Evolutionary conservation across 495 filamentous ascomycete genomes (phyloP).

Genomic region (Penicillium egyptiacum): DNA sequence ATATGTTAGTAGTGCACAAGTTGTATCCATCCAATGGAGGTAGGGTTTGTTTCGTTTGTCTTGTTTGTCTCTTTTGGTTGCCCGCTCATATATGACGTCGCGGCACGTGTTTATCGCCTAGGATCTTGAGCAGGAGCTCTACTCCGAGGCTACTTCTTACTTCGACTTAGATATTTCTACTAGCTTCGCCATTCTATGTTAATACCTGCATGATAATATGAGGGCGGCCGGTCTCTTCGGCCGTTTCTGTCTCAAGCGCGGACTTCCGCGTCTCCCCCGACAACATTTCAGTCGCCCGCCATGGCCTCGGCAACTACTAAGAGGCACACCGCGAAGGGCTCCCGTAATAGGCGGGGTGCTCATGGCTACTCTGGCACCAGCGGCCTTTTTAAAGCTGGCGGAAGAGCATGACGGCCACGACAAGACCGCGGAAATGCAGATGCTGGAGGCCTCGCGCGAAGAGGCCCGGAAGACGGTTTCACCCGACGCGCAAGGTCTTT

Average conservation of each 20-base stretch:
- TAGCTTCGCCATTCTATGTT: constrained; percentile 8
- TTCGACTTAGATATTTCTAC: background rate
- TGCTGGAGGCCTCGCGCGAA: constrained; percentile 75
- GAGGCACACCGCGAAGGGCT: constrained; percentile 28
- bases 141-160: background rate
- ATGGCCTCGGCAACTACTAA: constrained; percentile 31
- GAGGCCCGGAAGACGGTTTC: constrained; percentile 69
- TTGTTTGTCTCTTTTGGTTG: background rate
- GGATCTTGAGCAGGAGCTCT: constrained; percentile 2
- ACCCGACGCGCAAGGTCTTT: constrained; percentile 57
- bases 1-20: background rate
- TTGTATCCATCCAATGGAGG: no score
- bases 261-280: constrained; percentile 20
- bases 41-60: background rate
- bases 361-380: constrained; percentile 56
- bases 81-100: constrained; percentile 9
- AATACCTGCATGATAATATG: constrained; percentile 44
- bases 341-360: constrained; percentile 41
- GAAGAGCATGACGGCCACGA: constrained; percentile 62
- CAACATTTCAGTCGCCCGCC: constrained; percentile 16
- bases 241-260: constrained; percentile 53
- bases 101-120: constrained; percentile 11
- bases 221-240: constrained; percentile 53
- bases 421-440: constrained; percentile 75
- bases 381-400: constrained; percentile 70